phyloP scores from a whole-genome alignment of 176 grass and related monocot species.

The Otatea glauca region DNA sequence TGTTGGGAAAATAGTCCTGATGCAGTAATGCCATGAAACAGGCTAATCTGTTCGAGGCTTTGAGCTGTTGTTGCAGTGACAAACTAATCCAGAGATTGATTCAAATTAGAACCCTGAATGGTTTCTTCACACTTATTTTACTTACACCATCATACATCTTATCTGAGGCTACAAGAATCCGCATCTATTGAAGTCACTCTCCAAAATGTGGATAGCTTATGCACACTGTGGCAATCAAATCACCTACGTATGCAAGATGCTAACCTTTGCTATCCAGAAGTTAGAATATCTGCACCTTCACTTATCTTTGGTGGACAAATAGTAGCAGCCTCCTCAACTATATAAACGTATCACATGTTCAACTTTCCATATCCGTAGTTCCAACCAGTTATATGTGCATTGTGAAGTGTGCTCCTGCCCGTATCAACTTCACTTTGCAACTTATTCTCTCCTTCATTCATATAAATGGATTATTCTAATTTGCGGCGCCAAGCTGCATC shows the following conservation, averaged over 20 bases:
- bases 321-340: conserved; percentile 56
- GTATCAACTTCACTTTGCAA: conserved; percentile 32
- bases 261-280: conserved; percentile 52
- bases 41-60: not conserved
- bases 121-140: conserved; percentile 40
- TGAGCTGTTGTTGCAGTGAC: conserved; percentile 1
- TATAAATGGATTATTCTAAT: conserved; percentile 80
- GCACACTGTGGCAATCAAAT: conserved; percentile 71
- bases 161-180: conserved; percentile 53
- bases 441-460: conserved; percentile 42
- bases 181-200: conserved; percentile 57
- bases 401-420: conserved; percentile 40
- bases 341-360: conserved; percentile 59
- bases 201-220: conserved; percentile 68
- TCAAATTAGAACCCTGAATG: conserved; percentile 12
- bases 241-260: conserved; percentile 56
- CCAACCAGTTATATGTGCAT: conserved; percentile 37
- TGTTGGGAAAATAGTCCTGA: conserved; percentile 18
- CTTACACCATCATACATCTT: conserved; percentile 22
- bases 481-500: conserved; percentile 75
- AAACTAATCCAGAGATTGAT: conserved; percentile 6
- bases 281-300: conserved; percentile 63
- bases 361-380: conserved; percentile 35
- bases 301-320: conserved; percentile 50
- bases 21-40: conserved; percentile 23